Evolutionary conservation across 2,329 filamentous ascomycete species (phyloP), one percentile per base, ranked within the genome.

Genomic region (Beauveria sp.): DNA sequence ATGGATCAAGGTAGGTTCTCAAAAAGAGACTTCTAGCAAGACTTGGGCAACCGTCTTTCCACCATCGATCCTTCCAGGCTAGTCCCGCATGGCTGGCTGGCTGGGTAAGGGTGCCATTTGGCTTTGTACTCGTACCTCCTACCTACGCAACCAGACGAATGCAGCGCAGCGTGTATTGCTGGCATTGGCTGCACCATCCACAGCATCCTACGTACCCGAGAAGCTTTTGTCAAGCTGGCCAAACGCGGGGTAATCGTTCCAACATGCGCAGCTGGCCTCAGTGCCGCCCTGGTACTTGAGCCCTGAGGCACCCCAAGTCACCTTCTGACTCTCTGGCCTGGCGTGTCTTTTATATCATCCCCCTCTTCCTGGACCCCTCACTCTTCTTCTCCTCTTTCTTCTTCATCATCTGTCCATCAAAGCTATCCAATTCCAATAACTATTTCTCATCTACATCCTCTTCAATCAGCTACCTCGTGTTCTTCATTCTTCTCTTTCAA

Each of bases 371-470:
- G 43, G 34, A 43, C 58, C 56, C 53, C 60, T 47, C 61, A 43
- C 37, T 50, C 26, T 20, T 46, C 51, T 34, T 58, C 20, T 50
- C 55, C 28, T 55, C 48, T 30, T 61, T 24, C 50, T 44, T 44
- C 51, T 55, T 54, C 54, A 52, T 56, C 62, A 34, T 63, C 64
- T 63, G 7, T 54, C 43, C 41, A 41, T 47, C 41, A 40, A 54
- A 30, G 5, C 30, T 20, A 46, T 53, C 28, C 28, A 48, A 54
- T 60, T 48, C 22, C 22, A 22, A 22, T 22, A 22, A 22, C 22
- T 22, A 22, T 22, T 22, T 22, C 22, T 22, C 63, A 63, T 65
- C 67, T 65, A 61, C 65, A 63, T 64, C 66, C 65, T 62, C 63
- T 64, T 62, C 64, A 61, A 64, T 30, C 20, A 24, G 22, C 51